Evolutionary conservation across 768 basidiomycete species (phyloP).

Genomic region (Boletus pseudo-olivaceus): DNA sequence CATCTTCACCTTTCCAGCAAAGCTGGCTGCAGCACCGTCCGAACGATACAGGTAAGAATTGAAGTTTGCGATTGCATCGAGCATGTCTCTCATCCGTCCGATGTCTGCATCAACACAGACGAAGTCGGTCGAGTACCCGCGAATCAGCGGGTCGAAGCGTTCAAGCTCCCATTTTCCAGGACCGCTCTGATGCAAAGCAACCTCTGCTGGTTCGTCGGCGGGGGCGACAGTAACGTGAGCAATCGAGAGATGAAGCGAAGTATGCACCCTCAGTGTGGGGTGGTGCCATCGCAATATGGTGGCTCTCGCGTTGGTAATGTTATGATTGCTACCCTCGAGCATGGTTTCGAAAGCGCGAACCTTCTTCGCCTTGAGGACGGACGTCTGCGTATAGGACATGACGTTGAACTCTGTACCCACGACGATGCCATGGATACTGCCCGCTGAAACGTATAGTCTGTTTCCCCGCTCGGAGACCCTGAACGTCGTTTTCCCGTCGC

Average conservation of each 20-base stretch:
- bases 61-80: constrained; percentile 18
- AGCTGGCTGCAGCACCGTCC: constrained; percentile 3
- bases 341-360: constrained; percentile 13
- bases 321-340: constrained; percentile 9
- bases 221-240: constrained; percentile 9
- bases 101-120: constrained; percentile 3
- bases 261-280: constrained; percentile 6
- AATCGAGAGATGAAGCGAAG: background rate
- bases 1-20: constrained; percentile 10
- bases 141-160: constrained; percentile 14
- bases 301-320: constrained; percentile 6
- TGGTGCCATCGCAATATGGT: constrained; percentile 11
- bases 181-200: background rate
- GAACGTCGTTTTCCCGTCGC: constrained; percentile 12
- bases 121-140: background rate
- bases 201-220: constrained; percentile 6
- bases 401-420: constrained; percentile 14
- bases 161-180: constrained; percentile 11
- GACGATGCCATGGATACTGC: constrained; percentile 16
- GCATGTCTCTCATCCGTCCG: background rate
- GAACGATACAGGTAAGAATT: constrained; percentile 19
- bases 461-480: constrained; percentile 6
- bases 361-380: constrained; percentile 10
- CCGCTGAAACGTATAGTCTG: constrained; percentile 13
- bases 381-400: background rate